phyloP scores from a whole-genome alignment of 345 rosid species.

The Acer negundo region DNA sequence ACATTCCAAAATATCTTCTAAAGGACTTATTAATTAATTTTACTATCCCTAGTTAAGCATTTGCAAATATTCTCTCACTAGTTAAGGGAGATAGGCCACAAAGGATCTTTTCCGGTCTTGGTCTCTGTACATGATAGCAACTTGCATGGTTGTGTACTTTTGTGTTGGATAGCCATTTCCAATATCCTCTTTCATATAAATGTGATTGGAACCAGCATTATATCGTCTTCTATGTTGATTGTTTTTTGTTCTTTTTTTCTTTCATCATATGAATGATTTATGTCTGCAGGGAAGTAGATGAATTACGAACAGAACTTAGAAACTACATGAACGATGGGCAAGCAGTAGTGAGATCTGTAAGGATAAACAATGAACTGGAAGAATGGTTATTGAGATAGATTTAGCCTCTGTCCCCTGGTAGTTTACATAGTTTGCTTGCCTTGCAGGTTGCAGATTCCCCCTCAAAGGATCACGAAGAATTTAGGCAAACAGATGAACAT shows the following conservation, averaged over 20 bases:
- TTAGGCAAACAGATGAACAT: slow-evolving; percentile 41
- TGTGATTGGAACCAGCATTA: neutral
- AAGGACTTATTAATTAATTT: neutral
- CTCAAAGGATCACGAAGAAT: slow-evolving; percentile 42
- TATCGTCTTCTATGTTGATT: neutral
- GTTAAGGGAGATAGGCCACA: neutral
- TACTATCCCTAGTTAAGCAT: neutral
- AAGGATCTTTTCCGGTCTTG: neutral
- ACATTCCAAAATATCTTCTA: neutral
- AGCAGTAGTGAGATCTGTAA: slow-evolving; percentile 48
- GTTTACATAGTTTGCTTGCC: slow-evolving; percentile 26
- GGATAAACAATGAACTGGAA: slow-evolving; percentile 33
- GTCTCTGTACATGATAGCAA: neutral
- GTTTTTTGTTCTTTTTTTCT: slow-evolving; percentile 9
- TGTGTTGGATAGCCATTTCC: neutral
- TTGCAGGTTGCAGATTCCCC: slow-evolving; percentile 48
- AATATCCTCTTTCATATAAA: neutral
- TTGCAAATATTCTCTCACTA: neutral
- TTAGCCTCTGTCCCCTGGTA: slow-evolving; percentile 15
- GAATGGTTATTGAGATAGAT: slow-evolving; percentile 15
- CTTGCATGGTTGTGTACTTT: neutral
- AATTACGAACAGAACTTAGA: slow-evolving; percentile 49
- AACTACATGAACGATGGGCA: slow-evolving; percentile 44
- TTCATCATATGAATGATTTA: slow-evolving; percentile 19
- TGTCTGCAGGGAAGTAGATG: slow-evolving; percentile 73